These are phyloP conservation scores for Didymella lethalis DNA, from an alignment of 2,329 filamentous ascomycete genomes.

Conservation along the genomic window DNA sequence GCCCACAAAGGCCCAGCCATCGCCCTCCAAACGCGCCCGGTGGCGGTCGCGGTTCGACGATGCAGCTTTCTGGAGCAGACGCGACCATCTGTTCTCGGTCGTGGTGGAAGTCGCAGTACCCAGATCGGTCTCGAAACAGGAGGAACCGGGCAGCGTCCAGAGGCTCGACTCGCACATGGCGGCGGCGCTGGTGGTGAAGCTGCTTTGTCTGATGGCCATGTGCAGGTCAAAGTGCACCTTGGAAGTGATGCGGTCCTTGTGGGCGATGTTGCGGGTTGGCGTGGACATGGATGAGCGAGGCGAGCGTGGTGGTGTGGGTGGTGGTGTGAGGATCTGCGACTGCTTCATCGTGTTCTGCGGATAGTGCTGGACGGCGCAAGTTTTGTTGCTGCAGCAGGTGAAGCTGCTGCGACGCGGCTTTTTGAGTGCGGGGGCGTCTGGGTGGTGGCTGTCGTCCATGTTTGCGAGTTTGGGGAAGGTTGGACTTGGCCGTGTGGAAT, in stretches of 20 bases:
- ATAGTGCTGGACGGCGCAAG: neutral
- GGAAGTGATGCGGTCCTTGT: neutral
- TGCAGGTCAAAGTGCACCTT: slow-evolving; percentile 25
- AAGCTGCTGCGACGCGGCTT: slow-evolving; percentile 7
- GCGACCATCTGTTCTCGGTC: slow-evolving; percentile 25
- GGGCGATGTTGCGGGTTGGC: neutral
- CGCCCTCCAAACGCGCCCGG: slow-evolving; percentile 40
- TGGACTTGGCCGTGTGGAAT: slow-evolving; percentile 7
- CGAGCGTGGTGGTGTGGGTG: slow-evolving; percentile 10
- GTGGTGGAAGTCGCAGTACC: neutral
- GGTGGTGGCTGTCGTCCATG: slow-evolving; percentile 15
- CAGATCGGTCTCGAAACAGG: slow-evolving; percentile 39
- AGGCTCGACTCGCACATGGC: slow-evolving; percentile 35
- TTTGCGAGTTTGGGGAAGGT: neutral
- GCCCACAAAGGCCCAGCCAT: slow-evolving; percentile 46
- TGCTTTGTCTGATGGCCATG: slow-evolving; percentile 32
- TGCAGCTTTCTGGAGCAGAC: slow-evolving; percentile 36
- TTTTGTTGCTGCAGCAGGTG: neutral
- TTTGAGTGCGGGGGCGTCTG: neutral
- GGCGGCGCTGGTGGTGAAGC: slow-evolving; percentile 30
- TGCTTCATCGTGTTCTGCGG: slow-evolving; percentile 5
- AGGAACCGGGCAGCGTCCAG: slow-evolving; percentile 45
- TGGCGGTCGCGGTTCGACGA: slow-evolving; percentile 43
- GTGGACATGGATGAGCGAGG: neutral
- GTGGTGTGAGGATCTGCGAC: slow-evolving; percentile 13